Evolutionary conservation across 1,284 basidiomycete species (phyloP).

Genomic region (Moesziomyces aphidis): DNA sequence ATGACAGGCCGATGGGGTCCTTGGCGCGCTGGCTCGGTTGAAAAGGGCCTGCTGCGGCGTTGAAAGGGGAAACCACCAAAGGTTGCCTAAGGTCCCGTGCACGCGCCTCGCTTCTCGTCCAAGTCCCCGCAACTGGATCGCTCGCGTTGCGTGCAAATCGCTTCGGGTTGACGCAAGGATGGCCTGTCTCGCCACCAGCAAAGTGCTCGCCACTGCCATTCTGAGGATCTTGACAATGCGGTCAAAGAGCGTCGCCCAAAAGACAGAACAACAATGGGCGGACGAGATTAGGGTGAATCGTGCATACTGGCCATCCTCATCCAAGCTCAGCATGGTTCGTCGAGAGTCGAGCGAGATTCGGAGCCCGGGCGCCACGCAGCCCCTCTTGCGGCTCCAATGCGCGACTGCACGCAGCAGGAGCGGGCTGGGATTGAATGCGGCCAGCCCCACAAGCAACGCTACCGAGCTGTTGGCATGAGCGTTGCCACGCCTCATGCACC

Average conservation of each 20-base stretch:
- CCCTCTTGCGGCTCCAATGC: no score
- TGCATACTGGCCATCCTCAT: no score
- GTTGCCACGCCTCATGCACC: not conserved
- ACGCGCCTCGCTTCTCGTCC: conserved; percentile 13
- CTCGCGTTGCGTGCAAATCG: not conserved
- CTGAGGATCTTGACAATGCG: no score
- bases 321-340: no score
- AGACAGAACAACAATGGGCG: no score
- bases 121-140: not conserved
- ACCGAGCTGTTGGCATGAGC: not conserved
- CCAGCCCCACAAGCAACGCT: not conserved
- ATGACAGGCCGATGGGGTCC: not conserved
- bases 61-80: not conserved
- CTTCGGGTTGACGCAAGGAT: not conserved
- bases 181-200: not conserved
- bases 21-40: no score
- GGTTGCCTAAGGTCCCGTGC: conserved; percentile 4
- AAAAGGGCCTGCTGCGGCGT: not conserved
- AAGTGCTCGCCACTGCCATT: not conserved
- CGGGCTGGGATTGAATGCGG: not conserved
- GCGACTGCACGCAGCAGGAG: no score
- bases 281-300: no score
- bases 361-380: no score
- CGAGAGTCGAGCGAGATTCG: no score
- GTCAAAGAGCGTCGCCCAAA: no score